These are phyloP conservation scores for Fusarium sp. DNA, from an alignment of 2,329 filamentous ascomycete genomes.

Conservation along the genomic window DNA sequence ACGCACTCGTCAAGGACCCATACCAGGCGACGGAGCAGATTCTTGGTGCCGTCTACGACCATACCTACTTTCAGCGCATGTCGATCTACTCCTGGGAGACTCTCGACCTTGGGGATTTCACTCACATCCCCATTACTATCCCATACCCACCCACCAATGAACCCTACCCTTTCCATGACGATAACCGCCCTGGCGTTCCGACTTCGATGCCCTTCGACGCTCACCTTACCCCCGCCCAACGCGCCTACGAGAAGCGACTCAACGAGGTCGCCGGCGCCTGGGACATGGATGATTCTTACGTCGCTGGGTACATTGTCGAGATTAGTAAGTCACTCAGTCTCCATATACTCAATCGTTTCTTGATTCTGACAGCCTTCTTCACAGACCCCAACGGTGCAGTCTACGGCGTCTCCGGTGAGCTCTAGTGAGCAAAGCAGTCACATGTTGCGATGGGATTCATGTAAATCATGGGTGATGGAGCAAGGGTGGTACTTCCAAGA, in stretches of 20 bases:
- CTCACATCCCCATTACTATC: slow-evolving; percentile 6
- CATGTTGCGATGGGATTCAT: neutral
- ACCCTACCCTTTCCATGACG: slow-evolving; percentile 5
- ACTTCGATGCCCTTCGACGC: neutral
- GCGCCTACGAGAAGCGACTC: neutral
- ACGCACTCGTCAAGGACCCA: slow-evolving; percentile 28
- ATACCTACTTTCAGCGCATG: neutral
- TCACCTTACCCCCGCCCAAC: neutral
- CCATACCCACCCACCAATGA: neutral
- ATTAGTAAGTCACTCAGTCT: neutral
- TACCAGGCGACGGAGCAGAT: slow-evolving; percentile 37
- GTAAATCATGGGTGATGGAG: neutral
- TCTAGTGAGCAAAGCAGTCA: neutral
- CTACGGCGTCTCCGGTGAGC: neutral
- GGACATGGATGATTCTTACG: neutral
- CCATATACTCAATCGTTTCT: neutral
- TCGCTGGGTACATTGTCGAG: neutral
- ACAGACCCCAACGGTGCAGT: neutral
- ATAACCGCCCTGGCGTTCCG: neutral
- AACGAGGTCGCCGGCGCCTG: neutral
- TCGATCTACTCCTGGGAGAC: slow-evolving; percentile 13
- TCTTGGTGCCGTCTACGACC: slow-evolving; percentile 29
- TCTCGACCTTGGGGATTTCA: neutral
- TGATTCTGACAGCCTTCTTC: neutral
- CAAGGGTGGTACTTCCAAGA: neutral